Conservation (phyloP, 2,329 filamentous ascomycete species). For the Curvularia eragrostidis region DNA sequence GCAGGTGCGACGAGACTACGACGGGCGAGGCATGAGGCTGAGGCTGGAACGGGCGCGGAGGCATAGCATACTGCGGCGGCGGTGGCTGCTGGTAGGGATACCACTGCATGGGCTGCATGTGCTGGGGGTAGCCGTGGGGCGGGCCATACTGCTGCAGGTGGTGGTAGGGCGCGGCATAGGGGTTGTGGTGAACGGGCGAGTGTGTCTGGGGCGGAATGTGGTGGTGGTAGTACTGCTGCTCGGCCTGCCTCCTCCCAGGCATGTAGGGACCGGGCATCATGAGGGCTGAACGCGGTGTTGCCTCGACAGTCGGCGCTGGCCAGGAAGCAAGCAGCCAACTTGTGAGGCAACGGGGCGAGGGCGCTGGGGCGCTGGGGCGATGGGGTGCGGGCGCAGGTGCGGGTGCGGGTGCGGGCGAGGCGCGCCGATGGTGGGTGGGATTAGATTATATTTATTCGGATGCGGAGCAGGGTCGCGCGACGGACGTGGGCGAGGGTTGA, state of each 20-base stretch:
- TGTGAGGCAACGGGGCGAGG: constrained; percentile 46
- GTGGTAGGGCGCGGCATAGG: constrained; percentile 46
- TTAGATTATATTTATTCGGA: constrained; percentile 34
- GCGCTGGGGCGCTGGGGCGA: constrained; percentile 7
- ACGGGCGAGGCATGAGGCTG: constrained; percentile 53
- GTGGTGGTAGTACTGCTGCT: constrained; percentile 47
- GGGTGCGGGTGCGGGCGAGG: constrained; percentile 15
- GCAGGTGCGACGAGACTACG: constrained; percentile 56
- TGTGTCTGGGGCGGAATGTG: constrained; percentile 30
- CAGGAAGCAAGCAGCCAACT: constrained; percentile 47
- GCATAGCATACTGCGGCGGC: constrained; percentile 48
- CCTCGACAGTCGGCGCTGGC: constrained; percentile 50
- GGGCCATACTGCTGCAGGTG: constrained; percentile 51
- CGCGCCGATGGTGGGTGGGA: constrained; percentile 20
- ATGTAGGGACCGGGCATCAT: constrained; percentile 73
- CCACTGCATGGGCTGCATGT: constrained; percentile 48
- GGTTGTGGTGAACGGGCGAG: constrained; percentile 28
- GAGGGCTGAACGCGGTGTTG: constrained; percentile 63
- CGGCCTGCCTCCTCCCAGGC: constrained; percentile 51
- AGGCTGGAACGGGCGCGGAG: constrained; percentile 48
- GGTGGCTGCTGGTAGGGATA: constrained; percentile 51
- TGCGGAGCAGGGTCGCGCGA: constrained; percentile 39
- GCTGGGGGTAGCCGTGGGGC: constrained; percentile 50
- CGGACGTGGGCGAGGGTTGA: constrained; percentile 23
- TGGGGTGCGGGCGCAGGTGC: constrained; percentile 4